Evolutionary conservation across 306 rosid genomes (phyloP).

Genomic region (Neltuma alba): DNA sequence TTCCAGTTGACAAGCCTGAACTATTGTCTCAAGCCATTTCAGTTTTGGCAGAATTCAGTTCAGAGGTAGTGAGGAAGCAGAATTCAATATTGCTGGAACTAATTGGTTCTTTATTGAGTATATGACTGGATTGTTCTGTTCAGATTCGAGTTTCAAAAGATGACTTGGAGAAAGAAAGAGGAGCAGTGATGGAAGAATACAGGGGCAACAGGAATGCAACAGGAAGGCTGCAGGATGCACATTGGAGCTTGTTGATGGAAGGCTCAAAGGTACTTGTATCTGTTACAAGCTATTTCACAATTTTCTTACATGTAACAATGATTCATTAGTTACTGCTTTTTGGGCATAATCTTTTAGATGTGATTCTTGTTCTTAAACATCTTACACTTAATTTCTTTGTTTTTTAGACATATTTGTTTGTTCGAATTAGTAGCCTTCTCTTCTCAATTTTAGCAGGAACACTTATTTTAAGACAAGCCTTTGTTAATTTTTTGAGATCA

Average conservation of each 20-base stretch:
- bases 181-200: constrained; percentile 95
- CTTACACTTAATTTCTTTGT: constrained; percentile 1
- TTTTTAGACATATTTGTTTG: not conserved
- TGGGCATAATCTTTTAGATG: not conserved
- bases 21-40: constrained; percentile 83
- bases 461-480: not conserved
- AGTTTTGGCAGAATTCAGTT: constrained; percentile 89
- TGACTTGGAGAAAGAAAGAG: constrained; percentile 87
- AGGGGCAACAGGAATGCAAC: constrained; percentile 89
- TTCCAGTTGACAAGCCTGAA: constrained; percentile 92
- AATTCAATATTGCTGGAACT: not conserved
- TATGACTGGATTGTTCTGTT: constrained; percentile 31
- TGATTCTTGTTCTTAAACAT: not conserved
- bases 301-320: not conserved
- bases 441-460: constrained; percentile 18
- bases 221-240: constrained; percentile 97
- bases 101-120: not conserved
- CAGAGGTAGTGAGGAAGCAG: constrained; percentile 58
- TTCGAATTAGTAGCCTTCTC: not conserved
- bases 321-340: not conserved
- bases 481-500: not conserved
- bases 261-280: constrained; percentile 74
- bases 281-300: constrained; percentile 12
- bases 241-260: constrained; percentile 87
- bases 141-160: constrained; percentile 88